phyloP scores from a whole-genome alignment of 2,329 filamentous ascomycete species.

The Xylaria sp. region DNA sequence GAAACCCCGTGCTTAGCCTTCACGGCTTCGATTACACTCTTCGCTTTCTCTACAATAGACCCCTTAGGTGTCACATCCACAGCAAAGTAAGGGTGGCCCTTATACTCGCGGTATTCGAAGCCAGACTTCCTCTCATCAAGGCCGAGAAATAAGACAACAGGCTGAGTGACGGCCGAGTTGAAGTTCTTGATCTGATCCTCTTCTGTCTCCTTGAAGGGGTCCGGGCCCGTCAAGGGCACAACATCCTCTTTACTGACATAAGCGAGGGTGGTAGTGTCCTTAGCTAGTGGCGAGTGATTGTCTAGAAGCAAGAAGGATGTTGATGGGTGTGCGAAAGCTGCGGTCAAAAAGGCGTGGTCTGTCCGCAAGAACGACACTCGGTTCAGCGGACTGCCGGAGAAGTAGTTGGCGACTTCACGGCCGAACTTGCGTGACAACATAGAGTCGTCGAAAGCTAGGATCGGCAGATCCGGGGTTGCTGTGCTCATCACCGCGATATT shows the following conservation, averaged over 20 bases:
- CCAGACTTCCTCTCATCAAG: conserved; percentile 71
- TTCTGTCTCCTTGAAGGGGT: conserved; percentile 77
- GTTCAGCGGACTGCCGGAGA: conserved; percentile 80
- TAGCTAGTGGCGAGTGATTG: conserved; percentile 77
- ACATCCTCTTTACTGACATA: conserved; percentile 77
- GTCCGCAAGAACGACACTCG: conserved; percentile 80
- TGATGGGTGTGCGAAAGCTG: conserved; percentile 72
- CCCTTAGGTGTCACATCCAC: conserved; percentile 84
- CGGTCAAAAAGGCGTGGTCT: conserved; percentile 75
- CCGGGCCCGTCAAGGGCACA: conserved; percentile 72
- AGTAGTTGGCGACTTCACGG: conserved; percentile 85
- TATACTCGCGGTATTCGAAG: conserved; percentile 75
- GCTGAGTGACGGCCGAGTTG: conserved; percentile 74
- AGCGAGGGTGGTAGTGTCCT: conserved; percentile 69
- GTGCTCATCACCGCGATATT: conserved; percentile 44
- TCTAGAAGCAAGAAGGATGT: conserved; percentile 82
- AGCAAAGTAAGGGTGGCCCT: conserved; percentile 86
- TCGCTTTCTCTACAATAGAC: conserved; percentile 69
- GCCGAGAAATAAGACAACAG: conserved; percentile 85
- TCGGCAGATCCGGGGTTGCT: conserved; percentile 56
- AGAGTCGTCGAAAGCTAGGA: conserved; percentile 61
- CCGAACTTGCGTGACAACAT: conserved; percentile 83
- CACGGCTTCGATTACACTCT: conserved; percentile 66
- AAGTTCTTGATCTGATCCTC: conserved; percentile 77
- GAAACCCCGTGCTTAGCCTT: conserved; percentile 68